phyloP scores from a whole-genome alignment of 371 early-diverging fungal genomes.

The Amoeboradix gromovi region DNA sequence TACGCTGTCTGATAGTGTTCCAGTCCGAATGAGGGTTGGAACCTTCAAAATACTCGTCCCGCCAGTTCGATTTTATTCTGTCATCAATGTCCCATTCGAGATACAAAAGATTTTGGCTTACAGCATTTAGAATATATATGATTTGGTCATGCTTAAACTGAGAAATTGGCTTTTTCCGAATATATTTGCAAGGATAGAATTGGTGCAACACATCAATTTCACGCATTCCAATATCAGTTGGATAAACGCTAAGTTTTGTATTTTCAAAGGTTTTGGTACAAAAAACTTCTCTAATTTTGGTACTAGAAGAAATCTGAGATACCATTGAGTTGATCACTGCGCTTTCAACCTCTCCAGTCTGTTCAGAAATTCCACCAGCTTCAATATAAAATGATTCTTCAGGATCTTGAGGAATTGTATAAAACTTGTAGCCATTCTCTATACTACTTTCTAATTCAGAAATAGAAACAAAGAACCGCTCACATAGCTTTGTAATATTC shows the following conservation, averaged over 20 bases:
- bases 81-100: background rate
- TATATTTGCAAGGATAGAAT: background rate
- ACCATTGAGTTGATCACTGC: background rate
- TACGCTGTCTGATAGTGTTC: background rate
- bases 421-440: background rate
- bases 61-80: background rate
- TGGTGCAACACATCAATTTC: background rate
- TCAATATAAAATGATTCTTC: background rate
- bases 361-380: background rate
- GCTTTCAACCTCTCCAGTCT: background rate
- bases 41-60: background rate
- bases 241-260: background rate
- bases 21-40: background rate
- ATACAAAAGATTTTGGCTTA: background rate
- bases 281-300: background rate
- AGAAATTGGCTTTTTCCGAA: background rate
- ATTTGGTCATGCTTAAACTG: background rate
- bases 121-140: background rate
- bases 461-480: background rate
- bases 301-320: background rate
- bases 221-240: background rate
- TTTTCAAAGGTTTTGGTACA: background rate
- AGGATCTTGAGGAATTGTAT: background rate
- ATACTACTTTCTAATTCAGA: background rate
- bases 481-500: background rate